Percentiles rank a stretch among this genome's conserved stretches.
Evolutionary conservation across 1,284 basidiomycete species (phyloP).

Genomic region (Tilletiopsis washingtonensis): DNA sequence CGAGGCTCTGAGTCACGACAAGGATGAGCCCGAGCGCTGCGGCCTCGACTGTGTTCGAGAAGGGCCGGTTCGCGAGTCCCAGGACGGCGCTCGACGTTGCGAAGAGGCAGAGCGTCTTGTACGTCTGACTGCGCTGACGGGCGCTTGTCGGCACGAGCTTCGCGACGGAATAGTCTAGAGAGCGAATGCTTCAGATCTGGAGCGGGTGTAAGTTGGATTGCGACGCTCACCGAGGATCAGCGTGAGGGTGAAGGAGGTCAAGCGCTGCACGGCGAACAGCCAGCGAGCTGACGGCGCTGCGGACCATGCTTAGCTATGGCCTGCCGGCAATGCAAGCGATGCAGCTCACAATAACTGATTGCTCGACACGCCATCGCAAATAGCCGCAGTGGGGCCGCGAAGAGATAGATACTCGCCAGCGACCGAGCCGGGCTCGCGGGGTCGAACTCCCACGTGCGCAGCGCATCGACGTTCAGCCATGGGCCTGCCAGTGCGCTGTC

Average conservation of each 20-base stretch:
- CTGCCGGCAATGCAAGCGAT: neutral
- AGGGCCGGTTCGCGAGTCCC: conserved; percentile 42
- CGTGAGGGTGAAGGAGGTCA: conserved; percentile 13
- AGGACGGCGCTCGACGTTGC: conserved; percentile 33
- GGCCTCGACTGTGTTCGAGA: conserved; percentile 46
- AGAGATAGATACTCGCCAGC: conserved; percentile 13
- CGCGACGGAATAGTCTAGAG: neutral
- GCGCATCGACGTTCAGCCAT: no score
- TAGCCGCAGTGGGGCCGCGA: neutral
- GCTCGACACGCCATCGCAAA: neutral
- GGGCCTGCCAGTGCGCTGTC: no score
- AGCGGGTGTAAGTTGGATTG: neutral
- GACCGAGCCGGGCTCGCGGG: conserved; percentile 22
- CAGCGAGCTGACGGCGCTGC: conserved; percentile 9
- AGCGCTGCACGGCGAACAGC: conserved; percentile 20
- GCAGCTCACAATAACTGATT: neutral
- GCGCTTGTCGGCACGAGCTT: neutral
- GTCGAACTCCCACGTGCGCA: conserved; percentile 30
- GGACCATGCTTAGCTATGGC: neutral
- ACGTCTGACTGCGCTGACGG: neutral
- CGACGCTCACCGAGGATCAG: conserved; percentile 21
- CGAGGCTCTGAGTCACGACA: neutral
- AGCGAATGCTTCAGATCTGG: neutral
- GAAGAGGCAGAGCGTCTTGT: conserved; percentile 16
- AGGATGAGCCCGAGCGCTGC: conserved; percentile 18